Evolutionary conservation across 352 stramenopile genomes (phyloP), one percentile per base, ranked within the genome.

Genomic region (Lagenidium sp.): DNA sequence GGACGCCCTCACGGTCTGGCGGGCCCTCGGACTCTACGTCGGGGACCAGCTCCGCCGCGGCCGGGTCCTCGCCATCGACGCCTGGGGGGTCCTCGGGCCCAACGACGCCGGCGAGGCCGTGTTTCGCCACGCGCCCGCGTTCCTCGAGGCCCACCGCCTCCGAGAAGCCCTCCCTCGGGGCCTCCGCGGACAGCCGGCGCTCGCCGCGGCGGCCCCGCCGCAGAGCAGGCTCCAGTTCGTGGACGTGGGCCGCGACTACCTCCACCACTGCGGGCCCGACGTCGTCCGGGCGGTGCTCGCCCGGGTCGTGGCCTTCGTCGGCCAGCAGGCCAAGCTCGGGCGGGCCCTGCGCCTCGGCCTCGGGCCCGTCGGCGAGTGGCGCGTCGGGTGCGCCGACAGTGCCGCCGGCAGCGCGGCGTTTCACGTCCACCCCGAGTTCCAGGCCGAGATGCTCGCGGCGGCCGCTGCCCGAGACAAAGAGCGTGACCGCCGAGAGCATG

Each of bases 341-440:
- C 53, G 52, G 6, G 29, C 48, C 19, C 45, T 75, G 26, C 54
- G 57, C 2, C 41, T 85, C 16, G 60, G 55, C 4, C 50, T 81
- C 10, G 36, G 59, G 6, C 72, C 72, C 3, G 25, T 82, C 6
- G 72, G 72, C n/a, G 69, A 85, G 32, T 85, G 72, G 72, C 23
- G 53, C n/a, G n/a, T n/a, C n/a, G n/a, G n/a, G n/a, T n/a, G n/a
- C n/a, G n/a, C n/a, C n/a, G n/a, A n/a, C 34, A 77, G 61, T 44
- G 30, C 52, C 15, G 45, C 47, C 10, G 59, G 68, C 8, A 51
- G 52, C 6, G 55, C 49, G 8, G 47, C 51, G 21, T 78, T 85
- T 36, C 30, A 13, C 5, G 82, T 82, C 31, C 36, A 57, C 1
- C 41, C 57, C 3, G 60, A 65, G 20, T 76, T 81, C 28, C 41